Evolutionary conservation across 2,329 filamentous ascomycete genomes (phyloP), one percentile per base, ranked within the genome.

Genomic region (Niveomyces coronatus): DNA sequence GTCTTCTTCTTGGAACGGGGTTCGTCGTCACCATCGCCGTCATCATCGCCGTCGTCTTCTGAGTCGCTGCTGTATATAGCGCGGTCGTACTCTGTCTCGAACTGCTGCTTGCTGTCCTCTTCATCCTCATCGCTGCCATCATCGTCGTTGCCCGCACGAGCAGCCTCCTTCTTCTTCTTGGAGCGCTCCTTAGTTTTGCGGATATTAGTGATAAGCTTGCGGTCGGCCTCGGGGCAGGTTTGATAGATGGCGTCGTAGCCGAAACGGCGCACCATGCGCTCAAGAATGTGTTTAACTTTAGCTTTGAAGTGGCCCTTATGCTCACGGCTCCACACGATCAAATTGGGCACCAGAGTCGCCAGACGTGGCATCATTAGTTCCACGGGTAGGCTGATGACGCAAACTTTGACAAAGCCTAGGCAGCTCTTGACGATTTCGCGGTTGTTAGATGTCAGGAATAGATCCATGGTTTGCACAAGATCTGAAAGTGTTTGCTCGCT

Each of bases 271-370:
- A 96, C 82, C 73, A 95, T 86, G 37, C 91, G 79, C 64, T 98
- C 91, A 13, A 98, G 67, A 46, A 98, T 96, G 55, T 95, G 88
- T 76, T 95, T 96, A 49, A 98, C 88, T 68, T 96, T 98, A 35
- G 85, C 81, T 53, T 89, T 86, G 66, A 98, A 91, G 56, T 94
- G 87, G 10, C 87, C 87, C 66, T 96, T 96, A 68, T 98, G 93
- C 62, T 98, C 91, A 60, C 95, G 86, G 55, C 84, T 88, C 89
- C 91, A 98, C 29, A 88, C 78, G 70, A 96, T 85, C 15, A 96
- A 69, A 59, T 94, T 94, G 4, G 88, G 85, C 3, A 98, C 75
- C 33, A 98, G 70, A 0, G 79, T 77, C 22, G 71, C 65, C 24
- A 98, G 74, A 17, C 87, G 77, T 4, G 85, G 80, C 24, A 81